These are phyloP conservation scores for Novakomyces olei DNA, from an alignment of 805 yeast species.

Conservation along the genomic window DNA sequence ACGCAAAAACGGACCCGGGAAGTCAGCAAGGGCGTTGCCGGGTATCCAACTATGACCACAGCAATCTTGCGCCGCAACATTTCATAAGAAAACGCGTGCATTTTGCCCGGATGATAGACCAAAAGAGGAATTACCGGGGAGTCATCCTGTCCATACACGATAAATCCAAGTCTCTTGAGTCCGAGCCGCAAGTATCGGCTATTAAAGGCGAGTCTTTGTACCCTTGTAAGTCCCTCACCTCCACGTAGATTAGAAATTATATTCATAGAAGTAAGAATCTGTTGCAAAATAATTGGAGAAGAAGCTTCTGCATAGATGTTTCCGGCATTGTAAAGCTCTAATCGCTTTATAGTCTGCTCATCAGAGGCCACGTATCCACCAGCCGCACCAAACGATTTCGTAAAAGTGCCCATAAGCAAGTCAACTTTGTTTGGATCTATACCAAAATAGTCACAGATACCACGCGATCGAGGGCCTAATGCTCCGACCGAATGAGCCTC, in stretches of 20 bases:
- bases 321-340: conserved; percentile 52
- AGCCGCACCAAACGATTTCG: conserved; percentile 95
- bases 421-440: conserved; percentile 59
- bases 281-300: conserved; percentile 64
- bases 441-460: conserved; percentile 83
- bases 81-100: conserved; percentile 78
- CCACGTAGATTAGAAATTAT: conserved; percentile 68
- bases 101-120: conserved; percentile 73
- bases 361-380: conserved; percentile 91
- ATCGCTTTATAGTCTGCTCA: conserved; percentile 43
- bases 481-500: conserved; percentile 99
- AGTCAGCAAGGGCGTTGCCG: conserved; percentile 82
- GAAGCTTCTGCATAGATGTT: conserved; percentile 62
- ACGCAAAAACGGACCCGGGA: conserved; percentile 87
- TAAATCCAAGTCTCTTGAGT: conserved; percentile 75
- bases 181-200: conserved; percentile 84
- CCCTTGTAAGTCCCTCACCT: conserved; percentile 79
- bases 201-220: conserved; percentile 85
- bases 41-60: conserved; percentile 90
- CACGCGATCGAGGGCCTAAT: conserved; percentile 84
- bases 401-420: conserved; percentile 88
- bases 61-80: conserved; percentile 66
- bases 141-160: conserved; percentile 85
- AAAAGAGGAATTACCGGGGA: conserved; percentile 86
- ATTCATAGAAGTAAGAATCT: conserved; percentile 62